Percentiles rank a stretch among this genome's conserved stretches.
Conservation (phyloP, 768 basidiomycete species). For the Asterophora lycoperdoides region DNA sequence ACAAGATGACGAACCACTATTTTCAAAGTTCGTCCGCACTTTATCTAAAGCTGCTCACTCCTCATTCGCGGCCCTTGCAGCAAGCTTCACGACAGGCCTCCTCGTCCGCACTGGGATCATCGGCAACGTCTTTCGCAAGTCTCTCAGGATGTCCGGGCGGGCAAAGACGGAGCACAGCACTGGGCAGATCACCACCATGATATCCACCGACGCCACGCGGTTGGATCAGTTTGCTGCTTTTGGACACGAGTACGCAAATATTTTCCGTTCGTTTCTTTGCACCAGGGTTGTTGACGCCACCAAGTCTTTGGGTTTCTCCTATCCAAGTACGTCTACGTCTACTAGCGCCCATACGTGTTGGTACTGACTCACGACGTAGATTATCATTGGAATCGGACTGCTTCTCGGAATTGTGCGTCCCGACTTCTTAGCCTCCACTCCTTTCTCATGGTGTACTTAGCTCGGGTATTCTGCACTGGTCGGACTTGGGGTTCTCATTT, state of each 20-base stretch:
- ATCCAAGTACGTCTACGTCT: slow-evolving; percentile 48
- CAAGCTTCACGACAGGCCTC: slow-evolving; percentile 14
- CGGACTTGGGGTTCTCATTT: slow-evolving; percentile 49
- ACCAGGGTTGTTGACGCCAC: no score
- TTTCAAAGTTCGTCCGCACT: slow-evolving; percentile 13
- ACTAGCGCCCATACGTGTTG: no score
- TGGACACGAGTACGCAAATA: slow-evolving; percentile 34
- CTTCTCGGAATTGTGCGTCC: slow-evolving; percentile 50
- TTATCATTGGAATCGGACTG: slow-evolving; percentile 56
- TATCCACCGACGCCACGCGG: slow-evolving; percentile 57
- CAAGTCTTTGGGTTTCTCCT: slow-evolving; percentile 56
- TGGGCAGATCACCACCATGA: slow-evolving; percentile 68
- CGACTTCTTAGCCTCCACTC: no score
- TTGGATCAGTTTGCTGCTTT: slow-evolving; percentile 46
- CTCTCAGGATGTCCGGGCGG: slow-evolving; percentile 59
- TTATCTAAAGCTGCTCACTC: background rate
- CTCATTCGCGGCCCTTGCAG: background rate
- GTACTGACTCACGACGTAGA: slow-evolving; percentile 21
- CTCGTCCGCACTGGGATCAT: slow-evolving; percentile 29
- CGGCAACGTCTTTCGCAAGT: slow-evolving; percentile 58
- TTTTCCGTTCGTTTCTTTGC: background rate
- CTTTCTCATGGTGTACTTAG: slow-evolving; percentile 20
- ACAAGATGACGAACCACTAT: slow-evolving; percentile 24
- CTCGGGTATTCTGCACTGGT: slow-evolving; percentile 70
- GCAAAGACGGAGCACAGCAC: slow-evolving; percentile 54